These are phyloP conservation scores for Codiaeum variegatum DNA, from an alignment of 441 rosid genomes.

Conservation along the genomic window DNA sequence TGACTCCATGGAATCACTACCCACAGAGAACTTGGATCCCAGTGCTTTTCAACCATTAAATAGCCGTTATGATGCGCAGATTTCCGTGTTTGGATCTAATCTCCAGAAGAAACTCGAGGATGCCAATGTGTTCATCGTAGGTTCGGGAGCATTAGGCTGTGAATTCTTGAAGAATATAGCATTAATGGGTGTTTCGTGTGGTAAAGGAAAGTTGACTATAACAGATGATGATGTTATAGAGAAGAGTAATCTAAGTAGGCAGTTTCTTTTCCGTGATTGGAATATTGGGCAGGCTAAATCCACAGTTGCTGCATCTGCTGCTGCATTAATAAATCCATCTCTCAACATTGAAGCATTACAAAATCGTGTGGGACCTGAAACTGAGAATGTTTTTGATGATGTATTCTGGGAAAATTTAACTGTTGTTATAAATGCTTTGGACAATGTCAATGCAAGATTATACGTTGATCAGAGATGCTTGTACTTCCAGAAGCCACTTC, in stretches of 20 bases:
- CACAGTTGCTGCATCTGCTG: constrained; percentile 90
- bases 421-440: constrained; percentile 73
- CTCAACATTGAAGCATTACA: constrained; percentile 78
- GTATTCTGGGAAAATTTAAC: constrained; percentile 79
- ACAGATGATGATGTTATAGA: constrained; percentile 94
- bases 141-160: constrained; percentile 94
- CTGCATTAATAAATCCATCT: constrained; percentile 56
- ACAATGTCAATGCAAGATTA: constrained; percentile 86
- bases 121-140: constrained; percentile 70
- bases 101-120: constrained; percentile 87
- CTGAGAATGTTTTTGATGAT: constrained; percentile 85
- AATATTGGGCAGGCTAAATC: constrained; percentile 96
- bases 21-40: constrained; percentile 56
- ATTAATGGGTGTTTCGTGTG: constrained; percentile 87
- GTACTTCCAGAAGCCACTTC: constrained; percentile 92
- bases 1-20: constrained; percentile 86
- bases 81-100: constrained; percentile 84
- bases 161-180: constrained; percentile 91
- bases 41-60: constrained; percentile 55
- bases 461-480: constrained; percentile 91
- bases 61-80: constrained; percentile 84
- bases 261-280: constrained; percentile 94
- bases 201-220: constrained; percentile 72
- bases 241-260: constrained; percentile 94
- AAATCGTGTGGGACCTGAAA: constrained; percentile 80